phyloP scores from a whole-genome alignment of 257 asterid genomes.

The Solanum sejunctum region DNA sequence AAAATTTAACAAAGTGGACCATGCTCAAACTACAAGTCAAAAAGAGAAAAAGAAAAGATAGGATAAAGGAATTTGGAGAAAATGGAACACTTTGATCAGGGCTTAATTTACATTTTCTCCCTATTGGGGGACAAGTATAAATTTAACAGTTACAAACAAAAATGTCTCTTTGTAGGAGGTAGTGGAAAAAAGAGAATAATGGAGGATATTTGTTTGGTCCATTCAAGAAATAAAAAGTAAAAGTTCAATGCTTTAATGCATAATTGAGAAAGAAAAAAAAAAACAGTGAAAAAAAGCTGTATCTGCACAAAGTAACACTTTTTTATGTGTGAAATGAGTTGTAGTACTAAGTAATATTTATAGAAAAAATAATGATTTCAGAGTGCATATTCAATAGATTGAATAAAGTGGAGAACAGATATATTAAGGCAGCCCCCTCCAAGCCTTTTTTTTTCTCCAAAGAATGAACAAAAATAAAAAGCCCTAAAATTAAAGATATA shows the following conservation, averaged over 20 bases:
- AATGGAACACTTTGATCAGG: slow-evolving; percentile 4
- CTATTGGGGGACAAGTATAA: slow-evolving; percentile 54
- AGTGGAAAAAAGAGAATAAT: not conserved
- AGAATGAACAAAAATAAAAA: not conserved
- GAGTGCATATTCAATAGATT: not conserved
- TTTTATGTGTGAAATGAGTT: not conserved
- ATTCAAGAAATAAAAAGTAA: not conserved
- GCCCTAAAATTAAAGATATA: not conserved
- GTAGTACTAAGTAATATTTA: not conserved
- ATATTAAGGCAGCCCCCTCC: not conserved
- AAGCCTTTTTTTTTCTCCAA: not conserved
- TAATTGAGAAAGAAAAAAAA: not conserved
- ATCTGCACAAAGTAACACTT: not conserved
- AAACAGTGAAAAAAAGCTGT: not conserved
- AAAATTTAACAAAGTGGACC: not conserved
- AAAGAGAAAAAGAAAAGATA: not conserved
- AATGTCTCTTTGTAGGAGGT: slow-evolving; percentile 3
- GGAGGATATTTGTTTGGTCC: not conserved
- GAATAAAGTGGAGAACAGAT: not conserved
- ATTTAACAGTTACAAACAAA: not conserved
- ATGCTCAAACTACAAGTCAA: not conserved
- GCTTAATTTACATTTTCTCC: slow-evolving; percentile 37
- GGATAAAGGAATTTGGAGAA: not conserved
- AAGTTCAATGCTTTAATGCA: not conserved
- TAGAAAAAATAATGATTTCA: not conserved